Percentiles rank a stretch among this genome's conserved stretches.
Evolutionary conservation across 1,139 yeast genomes (phyloP).

Genomic region (Nakaseomyces nivariensis): DNA sequence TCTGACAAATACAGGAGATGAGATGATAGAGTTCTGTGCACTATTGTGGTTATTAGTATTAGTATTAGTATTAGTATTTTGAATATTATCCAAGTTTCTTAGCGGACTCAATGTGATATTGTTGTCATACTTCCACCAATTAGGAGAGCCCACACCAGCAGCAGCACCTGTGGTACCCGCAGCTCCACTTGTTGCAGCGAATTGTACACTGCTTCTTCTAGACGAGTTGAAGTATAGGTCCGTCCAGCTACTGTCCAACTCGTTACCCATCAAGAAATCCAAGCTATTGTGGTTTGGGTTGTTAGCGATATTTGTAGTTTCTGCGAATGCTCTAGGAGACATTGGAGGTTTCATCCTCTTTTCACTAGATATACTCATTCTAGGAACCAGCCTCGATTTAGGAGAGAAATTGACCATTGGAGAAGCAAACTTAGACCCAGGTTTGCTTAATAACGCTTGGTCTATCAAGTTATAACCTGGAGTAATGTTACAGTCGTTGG

Average conservation of each 20-base stretch:
- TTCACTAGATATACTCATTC: not conserved
- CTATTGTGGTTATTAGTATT: not conserved
- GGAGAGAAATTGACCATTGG: slow-evolving; percentile 1
- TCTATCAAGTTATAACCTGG: slow-evolving; percentile 2
- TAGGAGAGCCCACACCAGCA: not conserved
- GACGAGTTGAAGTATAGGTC: not conserved
- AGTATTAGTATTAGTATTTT: not conserved
- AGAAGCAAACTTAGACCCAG: slow-evolving; percentile 1
- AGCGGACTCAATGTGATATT: slow-evolving; percentile 1
- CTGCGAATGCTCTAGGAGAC: slow-evolving; percentile 1
- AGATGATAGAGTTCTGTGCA: not conserved
- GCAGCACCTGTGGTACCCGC: not conserved
- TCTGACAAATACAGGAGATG: slow-evolving; percentile 1
- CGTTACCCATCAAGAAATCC: slow-evolving; percentile 2
- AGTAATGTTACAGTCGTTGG: slow-evolving; percentile 1
- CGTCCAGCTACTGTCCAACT: slow-evolving; percentile 2
- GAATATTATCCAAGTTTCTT: slow-evolving; percentile 1
- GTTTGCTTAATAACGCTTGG: not conserved
- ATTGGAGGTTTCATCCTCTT: not conserved
- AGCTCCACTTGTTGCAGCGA: not conserved
- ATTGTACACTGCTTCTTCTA: not conserved
- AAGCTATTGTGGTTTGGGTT: not conserved
- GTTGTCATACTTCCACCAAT: slow-evolving; percentile 1
- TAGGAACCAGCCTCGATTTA: not conserved
- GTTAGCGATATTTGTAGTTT: not conserved